Evolutionary conservation across 192 early-diverging fungal species (phyloP).

Genomic region (Coemansia sp.): DNA sequence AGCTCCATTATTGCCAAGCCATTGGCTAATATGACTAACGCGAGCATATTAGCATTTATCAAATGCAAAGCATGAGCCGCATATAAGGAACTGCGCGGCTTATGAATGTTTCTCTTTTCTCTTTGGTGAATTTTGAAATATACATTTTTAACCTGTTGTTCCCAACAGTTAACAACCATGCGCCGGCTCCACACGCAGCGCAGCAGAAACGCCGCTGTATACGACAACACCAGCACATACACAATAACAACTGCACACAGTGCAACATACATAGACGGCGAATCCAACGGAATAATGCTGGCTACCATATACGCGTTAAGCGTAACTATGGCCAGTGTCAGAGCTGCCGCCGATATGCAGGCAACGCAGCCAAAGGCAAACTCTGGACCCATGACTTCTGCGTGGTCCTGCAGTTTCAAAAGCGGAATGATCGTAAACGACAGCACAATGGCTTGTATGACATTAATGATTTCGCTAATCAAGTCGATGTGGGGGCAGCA

Average conservation of each 20-base stretch:
- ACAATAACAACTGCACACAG: conserved; percentile 28
- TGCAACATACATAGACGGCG: conserved; percentile 43
- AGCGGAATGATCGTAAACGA: conserved; percentile 67
- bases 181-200: conserved; percentile 23
- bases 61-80: too few relatives aligned
- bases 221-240: conserved; percentile 27
- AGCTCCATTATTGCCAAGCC: too few relatives aligned
- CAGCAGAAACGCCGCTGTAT: conserved; percentile 39
- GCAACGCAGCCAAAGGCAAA: conserved; percentile 42
- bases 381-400: conserved; percentile 56
- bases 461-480: conserved; percentile 71
- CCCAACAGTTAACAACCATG: conserved; percentile 10
- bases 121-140: too few relatives aligned
- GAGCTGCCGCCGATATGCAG: conserved; percentile 10
- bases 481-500: conserved; percentile 63
- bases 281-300: conserved; percentile 44
- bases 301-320: conserved; percentile 52
- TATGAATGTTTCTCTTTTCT: too few relatives aligned
- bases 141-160: too few relatives aligned
- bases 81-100: too few relatives aligned
- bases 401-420: conserved; percentile 60
- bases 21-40: too few relatives aligned
- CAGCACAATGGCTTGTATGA: conserved; percentile 67
- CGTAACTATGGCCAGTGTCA: conserved; percentile 39
- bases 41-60: too few relatives aligned